Conservation (phyloP, 306 rosid genomes). For the Cucumis cinereus region DNA sequence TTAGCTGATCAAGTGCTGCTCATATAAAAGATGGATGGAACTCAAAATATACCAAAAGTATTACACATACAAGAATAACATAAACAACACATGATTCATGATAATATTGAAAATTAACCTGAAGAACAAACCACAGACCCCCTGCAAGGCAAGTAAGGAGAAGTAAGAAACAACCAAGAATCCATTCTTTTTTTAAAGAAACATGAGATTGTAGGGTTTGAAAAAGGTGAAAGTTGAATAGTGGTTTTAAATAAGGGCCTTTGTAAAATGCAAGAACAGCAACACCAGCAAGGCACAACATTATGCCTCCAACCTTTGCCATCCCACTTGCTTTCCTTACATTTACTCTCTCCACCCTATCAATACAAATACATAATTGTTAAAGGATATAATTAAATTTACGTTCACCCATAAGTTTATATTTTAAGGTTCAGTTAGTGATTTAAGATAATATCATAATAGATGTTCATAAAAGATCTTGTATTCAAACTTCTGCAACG, state of each 20-base stretch:
- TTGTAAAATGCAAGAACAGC: conserved; percentile 34
- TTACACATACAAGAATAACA: no score
- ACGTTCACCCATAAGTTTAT: no score
- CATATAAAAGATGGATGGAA: no score
- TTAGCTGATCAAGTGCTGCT: no score
- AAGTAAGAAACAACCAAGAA: conserved; percentile 35
- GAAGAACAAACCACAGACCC: conserved; percentile 47
- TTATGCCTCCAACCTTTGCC: conserved; percentile 30
- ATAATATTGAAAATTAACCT: conserved; percentile 15
- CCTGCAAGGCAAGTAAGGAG: conserved; percentile 20
- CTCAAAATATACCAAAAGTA: no score
- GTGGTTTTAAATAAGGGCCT: conserved; percentile 30
- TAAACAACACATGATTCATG: no score
- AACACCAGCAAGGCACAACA: conserved; percentile 36
- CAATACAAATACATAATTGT: background rate
- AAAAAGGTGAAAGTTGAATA: conserved; percentile 7
- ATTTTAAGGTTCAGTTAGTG: no score
- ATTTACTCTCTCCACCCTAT: conserved; percentile 40
- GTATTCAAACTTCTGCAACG: no score
- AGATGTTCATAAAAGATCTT: no score
- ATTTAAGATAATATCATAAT: no score
- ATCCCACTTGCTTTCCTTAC: conserved; percentile 30
- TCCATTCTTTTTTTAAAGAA: conserved; percentile 30
- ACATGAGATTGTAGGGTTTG: conserved; percentile 16
- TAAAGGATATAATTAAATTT: no score